These are phyloP conservation scores for Coemansia javaensis DNA, from an alignment of 192 early-diverging fungal genomes.

Conservation along the genomic window DNA sequence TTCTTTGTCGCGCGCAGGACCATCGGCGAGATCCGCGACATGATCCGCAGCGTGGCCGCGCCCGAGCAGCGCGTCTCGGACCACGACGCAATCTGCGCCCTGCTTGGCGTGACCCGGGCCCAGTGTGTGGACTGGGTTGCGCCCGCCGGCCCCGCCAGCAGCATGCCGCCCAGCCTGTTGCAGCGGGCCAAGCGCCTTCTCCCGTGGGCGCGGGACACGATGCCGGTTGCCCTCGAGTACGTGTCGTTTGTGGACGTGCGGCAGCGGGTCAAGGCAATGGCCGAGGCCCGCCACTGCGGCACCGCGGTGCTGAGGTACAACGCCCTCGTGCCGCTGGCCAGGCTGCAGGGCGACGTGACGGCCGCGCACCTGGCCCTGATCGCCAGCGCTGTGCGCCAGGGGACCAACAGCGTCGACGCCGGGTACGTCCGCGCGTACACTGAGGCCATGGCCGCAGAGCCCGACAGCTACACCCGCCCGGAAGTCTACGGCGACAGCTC, in stretches of 20 bases:
- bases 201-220: too few relatives aligned
- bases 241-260: not conserved
- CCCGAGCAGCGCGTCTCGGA: not conserved
- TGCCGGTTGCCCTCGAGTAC: not conserved
- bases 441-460: not conserved
- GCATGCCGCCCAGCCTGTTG: not conserved
- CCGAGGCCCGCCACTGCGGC: not conserved
- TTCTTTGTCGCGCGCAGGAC: slow-evolving; percentile 1
- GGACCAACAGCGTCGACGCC: not conserved
- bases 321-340: not conserved
- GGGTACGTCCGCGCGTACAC: not conserved
- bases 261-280: not conserved
- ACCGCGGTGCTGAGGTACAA: not conserved
- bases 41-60: not conserved
- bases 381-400: not conserved
- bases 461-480: not conserved
- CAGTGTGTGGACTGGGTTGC: not conserved
- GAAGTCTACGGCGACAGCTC: not conserved
- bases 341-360: not conserved
- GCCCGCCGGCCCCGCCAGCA: not conserved
- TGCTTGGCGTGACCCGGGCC: slow-evolving; percentile 1
- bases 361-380: not conserved
- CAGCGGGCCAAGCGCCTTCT: not conserved
- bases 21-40: not conserved
- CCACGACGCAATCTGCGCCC: slow-evolving; percentile 9